Conservation (phyloP, 306 rosid species). For the Trifolium pratense region DNA sequence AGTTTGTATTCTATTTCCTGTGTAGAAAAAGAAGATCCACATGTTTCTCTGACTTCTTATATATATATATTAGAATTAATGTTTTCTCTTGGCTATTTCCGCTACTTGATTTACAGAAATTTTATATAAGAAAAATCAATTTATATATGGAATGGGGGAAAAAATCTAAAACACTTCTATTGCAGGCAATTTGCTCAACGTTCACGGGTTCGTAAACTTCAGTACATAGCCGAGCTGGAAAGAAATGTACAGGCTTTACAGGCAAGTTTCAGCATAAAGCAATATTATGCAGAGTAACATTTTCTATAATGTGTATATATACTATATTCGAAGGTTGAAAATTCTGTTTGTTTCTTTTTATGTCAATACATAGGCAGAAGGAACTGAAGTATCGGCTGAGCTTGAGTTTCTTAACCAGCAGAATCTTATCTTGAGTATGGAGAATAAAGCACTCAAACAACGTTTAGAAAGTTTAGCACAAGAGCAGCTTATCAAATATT, state of each 20-base stretch:
- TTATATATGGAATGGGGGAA: conserved; percentile 14
- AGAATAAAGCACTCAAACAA: conserved; percentile 96
- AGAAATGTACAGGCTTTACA: conserved; percentile 94
- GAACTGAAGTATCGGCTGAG: conserved; percentile 92
- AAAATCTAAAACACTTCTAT: conserved; percentile 37
- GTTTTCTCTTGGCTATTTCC: conserved; percentile 9
- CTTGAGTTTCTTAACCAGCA: conserved; percentile 96
- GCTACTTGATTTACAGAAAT: background rate
- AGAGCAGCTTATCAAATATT: conserved; percentile 91
- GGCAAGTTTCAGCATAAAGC: conserved; percentile 62
- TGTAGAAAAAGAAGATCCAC: background rate
- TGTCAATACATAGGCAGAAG: conserved; percentile 74
- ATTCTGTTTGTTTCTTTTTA: conserved; percentile 37
- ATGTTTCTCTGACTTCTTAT: conserved; percentile 12
- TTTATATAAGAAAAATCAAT: conserved; percentile 13
- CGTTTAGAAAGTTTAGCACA: conserved; percentile 92
- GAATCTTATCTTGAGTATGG: conserved; percentile 90
- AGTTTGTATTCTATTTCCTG: conserved; percentile 17
- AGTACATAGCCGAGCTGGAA: conserved; percentile 98
- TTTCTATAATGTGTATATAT: conserved; percentile 29
- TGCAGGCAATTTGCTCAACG: conserved; percentile 99
- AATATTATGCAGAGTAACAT: conserved; percentile 15
- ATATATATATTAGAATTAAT: background rate
- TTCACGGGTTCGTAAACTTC: conserved; percentile 96
- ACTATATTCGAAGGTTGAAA: conserved; percentile 31